Evolutionary conservation across 2,329 filamentous ascomycete species (phyloP), one percentile per base, ranked within the genome.

Genomic region (Tolypocladium capitatum): DNA sequence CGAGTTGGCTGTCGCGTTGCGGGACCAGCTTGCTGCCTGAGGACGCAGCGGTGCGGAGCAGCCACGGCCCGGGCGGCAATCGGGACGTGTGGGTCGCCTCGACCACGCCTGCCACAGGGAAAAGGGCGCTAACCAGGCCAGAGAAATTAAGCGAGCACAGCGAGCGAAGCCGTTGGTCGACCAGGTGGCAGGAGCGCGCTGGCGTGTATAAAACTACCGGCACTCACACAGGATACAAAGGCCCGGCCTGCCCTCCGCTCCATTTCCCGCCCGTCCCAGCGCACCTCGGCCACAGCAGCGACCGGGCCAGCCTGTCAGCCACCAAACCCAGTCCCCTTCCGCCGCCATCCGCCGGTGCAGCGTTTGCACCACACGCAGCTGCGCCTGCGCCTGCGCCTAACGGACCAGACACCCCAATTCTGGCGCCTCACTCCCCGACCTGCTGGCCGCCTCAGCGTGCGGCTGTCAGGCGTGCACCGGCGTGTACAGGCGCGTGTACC

Each of bases 181-280:
- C 47, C n/a, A n/a, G n/a, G 51, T 48, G 43, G 43, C 49, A 20
- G 48, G 45, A 49, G 50, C 52, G 52, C 48, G 49, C 45, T 48
- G 49, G 57, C 65, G 64, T 67, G 66, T 69, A 69, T 69, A 69
- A 68, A 68, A 69, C 65, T 68, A 65, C 63, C 68, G 58, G 62
- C 58, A 60, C 58, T 62, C 60, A 63, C 62, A 65, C 65, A 66
- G 67, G 52, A 68, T 68, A 67, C 52, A 64, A 67, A 66, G 64
- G 62, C 61, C 63, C 51, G 61, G 63, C 65, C 62, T 66, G 65
- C 66, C 66, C 65, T 67, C 66, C 66, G 65, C 64, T 62, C 62
- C 60, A 61, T 65, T 66, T 62, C 61, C 56, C 61, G 28, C 43
- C 47, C 48, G 50, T 48, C 47, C 46, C 46, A 48, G 31, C 33